Base-by-base conservation (phyloP, 2,329 filamentous ascomycete species). In the Parastagonospora avenae region DNA sequence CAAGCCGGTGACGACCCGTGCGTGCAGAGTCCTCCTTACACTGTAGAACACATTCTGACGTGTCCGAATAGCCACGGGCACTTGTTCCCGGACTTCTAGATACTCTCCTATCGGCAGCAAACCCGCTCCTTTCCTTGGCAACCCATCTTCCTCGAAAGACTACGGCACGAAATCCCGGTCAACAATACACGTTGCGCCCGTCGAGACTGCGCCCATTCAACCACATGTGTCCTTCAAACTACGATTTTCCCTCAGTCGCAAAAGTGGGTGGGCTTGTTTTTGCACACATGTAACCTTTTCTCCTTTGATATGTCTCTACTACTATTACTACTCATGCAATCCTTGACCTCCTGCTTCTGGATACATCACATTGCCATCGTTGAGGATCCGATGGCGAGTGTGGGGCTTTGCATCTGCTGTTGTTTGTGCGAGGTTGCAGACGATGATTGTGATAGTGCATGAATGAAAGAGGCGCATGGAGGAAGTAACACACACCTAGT, bases 1-100 rank as follows among this genome's bases (percentile, higher is more conserved):
- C 79, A 83, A 62, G 78, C 77, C 46, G 92, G 91, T 39, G 81
- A 87, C 58, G 93, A 97, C 76, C 88, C 91, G 93, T 97, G 82
- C 80, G 93, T 89, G 58, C 42, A 63, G 62, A 58, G 56, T 55
- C 62, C 62, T 54, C 62, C 61, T 53, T 56, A 55, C 14, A 53
- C 27, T 49, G 44, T 62, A 58, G 57, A 62, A 38, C 54, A 66
- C 44, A 62, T 66, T 64, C 63, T 66, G 62, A 66, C 62, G 48
- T 66, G 63, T 63, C 63, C 63, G 46, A 66, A 66, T 50, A 72
- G 68, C 57, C 66, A 71, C 55, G 65, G 66, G 39, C 63, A 69
- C 53, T 58, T 72, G 45, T 72, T 72, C 54, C 59, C 61, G 48
- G 68, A 72, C 52, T 72, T 72, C 40, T 70, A 66, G 55, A 55